Conservation (phyloP, 1,284 basidiomycete species). For the Puccinia hordei region DNA sequence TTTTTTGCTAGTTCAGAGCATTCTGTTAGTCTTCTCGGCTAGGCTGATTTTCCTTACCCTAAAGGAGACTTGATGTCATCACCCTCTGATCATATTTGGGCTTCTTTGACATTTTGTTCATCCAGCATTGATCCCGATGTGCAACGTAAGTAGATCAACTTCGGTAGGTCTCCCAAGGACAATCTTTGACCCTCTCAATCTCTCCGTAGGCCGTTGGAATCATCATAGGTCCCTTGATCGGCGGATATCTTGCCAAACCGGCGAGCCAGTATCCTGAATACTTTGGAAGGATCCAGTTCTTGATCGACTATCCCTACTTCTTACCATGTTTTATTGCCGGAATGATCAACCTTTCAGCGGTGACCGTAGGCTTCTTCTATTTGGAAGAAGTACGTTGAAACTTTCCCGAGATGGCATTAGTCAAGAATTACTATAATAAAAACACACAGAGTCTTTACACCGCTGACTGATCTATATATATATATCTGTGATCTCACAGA, state of each 20-base stretch:
- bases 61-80: neutral
- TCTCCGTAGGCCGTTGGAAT: slow-evolving; percentile 29
- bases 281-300: slow-evolving; percentile 24
- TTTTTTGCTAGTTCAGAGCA: slow-evolving; percentile 3
- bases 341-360: slow-evolving; percentile 28
- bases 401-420: too few species aligned
- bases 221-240: slow-evolving; percentile 40
- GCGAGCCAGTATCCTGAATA: slow-evolving; percentile 34
- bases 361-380: slow-evolving; percentile 34
- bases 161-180: neutral
- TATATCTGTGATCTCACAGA: neutral
- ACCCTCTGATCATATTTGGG: neutral
- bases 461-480: neutral
- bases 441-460: neutral
- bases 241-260: slow-evolving; percentile 47
- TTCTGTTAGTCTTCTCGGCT: neutral
- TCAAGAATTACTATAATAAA: neutral
- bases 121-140: slow-evolving; percentile 18
- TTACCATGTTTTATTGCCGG: slow-evolving; percentile 48
- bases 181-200: neutral
- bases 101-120: neutral
- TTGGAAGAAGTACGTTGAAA: slow-evolving; percentile 39
- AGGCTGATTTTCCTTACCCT: neutral
- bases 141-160: neutral
- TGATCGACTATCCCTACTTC: slow-evolving; percentile 45